Evolutionary conservation across 805 yeast species (phyloP).

Genomic region (Clavispora carvajalis): DNA sequence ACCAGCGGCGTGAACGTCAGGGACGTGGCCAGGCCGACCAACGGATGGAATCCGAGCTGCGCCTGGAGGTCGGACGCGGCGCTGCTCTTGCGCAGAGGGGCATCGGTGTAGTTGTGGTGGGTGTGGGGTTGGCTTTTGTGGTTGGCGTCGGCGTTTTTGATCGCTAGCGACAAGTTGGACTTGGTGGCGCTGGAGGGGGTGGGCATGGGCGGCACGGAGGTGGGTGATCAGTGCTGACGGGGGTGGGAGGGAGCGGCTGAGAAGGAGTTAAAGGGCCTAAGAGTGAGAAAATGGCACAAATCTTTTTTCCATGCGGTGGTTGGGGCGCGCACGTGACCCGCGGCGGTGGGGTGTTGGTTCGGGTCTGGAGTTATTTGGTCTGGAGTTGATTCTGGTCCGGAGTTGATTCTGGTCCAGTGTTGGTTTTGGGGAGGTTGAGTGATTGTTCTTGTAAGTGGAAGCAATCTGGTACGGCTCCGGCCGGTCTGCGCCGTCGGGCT

Average conservation of each 20-base stretch:
- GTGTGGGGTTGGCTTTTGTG: constrained; percentile 15
- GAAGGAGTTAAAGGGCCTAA: no score
- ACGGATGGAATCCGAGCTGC: constrained; percentile 10
- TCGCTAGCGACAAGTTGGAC: constrained; percentile 41
- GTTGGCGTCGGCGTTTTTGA: constrained; percentile 35
- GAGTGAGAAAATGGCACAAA: background rate
- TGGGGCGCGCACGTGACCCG: background rate
- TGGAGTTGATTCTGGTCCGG: no score
- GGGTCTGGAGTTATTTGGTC: no score
- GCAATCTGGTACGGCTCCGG: no score
- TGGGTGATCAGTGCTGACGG: no score
- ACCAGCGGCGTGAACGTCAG: constrained; percentile 28
- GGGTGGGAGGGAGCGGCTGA: background rate
- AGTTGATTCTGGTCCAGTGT: no score
- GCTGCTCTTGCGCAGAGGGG: constrained; percentile 6
- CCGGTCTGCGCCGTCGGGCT: no score
- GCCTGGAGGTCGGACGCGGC: constrained; percentile 8
- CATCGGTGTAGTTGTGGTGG: constrained; percentile 8
- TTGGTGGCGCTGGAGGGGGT: constrained; percentile 16
- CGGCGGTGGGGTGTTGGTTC: no score
- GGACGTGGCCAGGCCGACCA: constrained; percentile 12
- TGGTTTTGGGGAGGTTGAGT: no score
- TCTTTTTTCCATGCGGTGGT: background rate
- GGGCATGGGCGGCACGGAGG: constrained; percentile 10
- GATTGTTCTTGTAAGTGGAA: no score